These are phyloP conservation scores for Spongiforma sp. DNA, from an alignment of 1,284 basidiomycete genomes.

Conservation along the genomic window DNA sequence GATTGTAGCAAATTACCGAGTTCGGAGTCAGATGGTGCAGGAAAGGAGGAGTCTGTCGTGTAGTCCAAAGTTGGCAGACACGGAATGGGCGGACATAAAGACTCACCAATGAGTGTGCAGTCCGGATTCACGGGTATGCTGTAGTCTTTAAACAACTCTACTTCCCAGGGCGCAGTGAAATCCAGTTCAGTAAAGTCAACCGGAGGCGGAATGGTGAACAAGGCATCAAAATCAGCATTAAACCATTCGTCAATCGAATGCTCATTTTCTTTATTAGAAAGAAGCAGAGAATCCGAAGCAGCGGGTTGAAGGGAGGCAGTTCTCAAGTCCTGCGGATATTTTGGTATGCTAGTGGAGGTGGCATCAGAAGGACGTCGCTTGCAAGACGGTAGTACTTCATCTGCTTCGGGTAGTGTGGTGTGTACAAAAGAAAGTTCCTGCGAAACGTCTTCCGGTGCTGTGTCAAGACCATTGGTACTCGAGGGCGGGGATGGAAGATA, in stretches of 20 bases:
- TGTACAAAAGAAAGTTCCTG: background rate
- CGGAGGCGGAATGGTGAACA: constrained; percentile 34
- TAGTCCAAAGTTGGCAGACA: background rate
- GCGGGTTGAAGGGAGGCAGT: constrained; percentile 24
- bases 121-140: constrained; percentile 13
- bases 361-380: constrained; percentile 43
- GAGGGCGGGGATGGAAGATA: constrained; percentile 29
- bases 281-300: constrained; percentile 36
- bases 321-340: constrained; percentile 27
- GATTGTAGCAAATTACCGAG: constrained; percentile 24
- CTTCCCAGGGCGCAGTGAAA: constrained; percentile 22
- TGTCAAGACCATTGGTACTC: constrained; percentile 12
- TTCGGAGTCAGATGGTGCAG: constrained; percentile 4
- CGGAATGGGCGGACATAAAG: background rate
- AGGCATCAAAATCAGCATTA: constrained; percentile 20
- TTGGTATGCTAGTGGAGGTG: constrained; percentile 19
- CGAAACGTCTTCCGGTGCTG: background rate
- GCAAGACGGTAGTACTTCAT: constrained; percentile 4
- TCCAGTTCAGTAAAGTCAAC: constrained; percentile 28
- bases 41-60: background rate
- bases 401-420: background rate
- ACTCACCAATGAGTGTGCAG: constrained; percentile 17
- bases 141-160: constrained; percentile 36
- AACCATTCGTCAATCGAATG: constrained; percentile 37
- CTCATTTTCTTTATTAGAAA: constrained; percentile 14